Base-by-base conservation (phyloP, 768 basidiomycete genomes). In the Suillus subalutaceus region DNA sequence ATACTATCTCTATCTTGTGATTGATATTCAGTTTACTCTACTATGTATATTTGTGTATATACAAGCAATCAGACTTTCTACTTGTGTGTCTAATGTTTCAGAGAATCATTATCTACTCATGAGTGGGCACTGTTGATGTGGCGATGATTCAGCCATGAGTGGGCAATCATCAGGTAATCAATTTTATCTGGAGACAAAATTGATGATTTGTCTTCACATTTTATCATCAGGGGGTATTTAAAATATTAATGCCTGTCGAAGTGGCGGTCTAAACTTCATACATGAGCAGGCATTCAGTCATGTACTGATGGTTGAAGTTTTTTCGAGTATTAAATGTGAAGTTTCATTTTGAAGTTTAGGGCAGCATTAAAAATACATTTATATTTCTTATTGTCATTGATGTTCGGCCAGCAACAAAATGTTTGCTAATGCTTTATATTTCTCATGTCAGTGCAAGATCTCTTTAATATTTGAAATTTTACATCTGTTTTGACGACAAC, bases 181-280 rank as follows among this genome's bases (percentile, higher is more conserved):
- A 2, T 48, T 48, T 48, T n/a, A 48, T 48, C 46, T 48, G 10
- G 10, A 23, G 46, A 48, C 5, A 48, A 48, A 48, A 48, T 48
- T 48, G 12, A 48, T 23, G 48, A 10, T 48, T 48, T 48, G 13
- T 48, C 5, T 48, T 48, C 23, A 23, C 12, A 9, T 48, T 48
- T 48, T 13, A 23, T 48, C 0, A 5, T 48, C 48, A 23, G 48
- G 23, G 12, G 48, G n/a, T 48, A 48, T n/a, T 48, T 48, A 1
- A 4, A 48, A 48, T 48, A 5, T 48, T 48, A 12, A 48, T 4
- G 46, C 46, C 46, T 4, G 4, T 48, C 46, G n/a, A 48, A 48
- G 10, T 10, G 46, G 4, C 4, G n/a, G 68, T 44, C 15, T 67
- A 37, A 38, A 38, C 23, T 50, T 56, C 16, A 61, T 69, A 26